Conservation (phyloP, 768 basidiomycete species). For the Russula griseocarnosa region DNA sequence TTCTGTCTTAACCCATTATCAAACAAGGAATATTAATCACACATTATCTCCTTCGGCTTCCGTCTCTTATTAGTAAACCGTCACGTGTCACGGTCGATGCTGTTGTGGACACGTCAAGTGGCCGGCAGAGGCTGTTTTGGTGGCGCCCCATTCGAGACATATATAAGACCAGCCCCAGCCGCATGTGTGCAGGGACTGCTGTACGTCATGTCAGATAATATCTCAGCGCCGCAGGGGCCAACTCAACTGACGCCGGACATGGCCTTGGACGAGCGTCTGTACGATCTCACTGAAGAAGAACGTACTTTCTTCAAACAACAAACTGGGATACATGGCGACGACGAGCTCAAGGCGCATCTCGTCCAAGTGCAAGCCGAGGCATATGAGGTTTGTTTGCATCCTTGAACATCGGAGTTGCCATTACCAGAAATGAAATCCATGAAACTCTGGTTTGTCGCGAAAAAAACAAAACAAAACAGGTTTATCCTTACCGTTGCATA, state of each 20-base stretch:
- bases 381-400: slow-evolving; percentile 30
- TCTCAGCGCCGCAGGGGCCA: neutral
- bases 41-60: no score
- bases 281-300: slow-evolving; percentile 24
- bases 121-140: neutral
- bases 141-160: neutral
- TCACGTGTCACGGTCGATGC: neutral
- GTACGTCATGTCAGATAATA: neutral
- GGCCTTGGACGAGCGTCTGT: slow-evolving; percentile 7
- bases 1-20: neutral
- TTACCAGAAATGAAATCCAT: neutral
- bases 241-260: no score
- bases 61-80: neutral
- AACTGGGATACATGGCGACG: slow-evolving; percentile 35
- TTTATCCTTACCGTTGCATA: slow-evolving; percentile 17
- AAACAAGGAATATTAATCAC: neutral
- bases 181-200: neutral
- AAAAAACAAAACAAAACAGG: slow-evolving; percentile 1
- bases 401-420: neutral
- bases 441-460: neutral
- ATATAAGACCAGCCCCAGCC: neutral
- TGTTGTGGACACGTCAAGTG: neutral
- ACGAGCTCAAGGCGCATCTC: slow-evolving; percentile 36
- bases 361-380: slow-evolving; percentile 33
- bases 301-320: slow-evolving; percentile 26